Base-by-base conservation (phyloP, 345 rosid genomes). In the Syzygium jambos region DNA sequence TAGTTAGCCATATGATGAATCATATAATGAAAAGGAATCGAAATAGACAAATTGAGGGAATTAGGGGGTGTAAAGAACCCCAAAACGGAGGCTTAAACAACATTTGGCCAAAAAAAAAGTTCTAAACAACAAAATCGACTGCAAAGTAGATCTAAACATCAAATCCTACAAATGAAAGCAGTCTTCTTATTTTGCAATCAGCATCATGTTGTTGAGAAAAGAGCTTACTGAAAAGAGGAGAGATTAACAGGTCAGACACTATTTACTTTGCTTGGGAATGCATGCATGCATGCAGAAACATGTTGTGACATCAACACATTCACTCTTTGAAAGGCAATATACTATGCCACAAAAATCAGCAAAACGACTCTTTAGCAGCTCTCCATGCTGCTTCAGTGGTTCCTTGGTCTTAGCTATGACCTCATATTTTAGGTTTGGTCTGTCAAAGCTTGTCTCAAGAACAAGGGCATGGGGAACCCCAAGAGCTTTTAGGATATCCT, bases 401-500 rank as follows among this genome's bases (percentile, higher is more conserved):
- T 93, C 96, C 92, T 95, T 96, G 85, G 91, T 92, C 91, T 97
- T 97, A 84, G 89, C 94, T 85, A 94, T 92, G 89, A 96, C 98
- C 92, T 97, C 97, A 78, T 97, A 97, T 88, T 92, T 96, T 86
- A 97, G 90, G 88, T 97, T 97, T 87, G 94, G 95, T 92, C 98
- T 95, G 89, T 96, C 98, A 91, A 97, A 96, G 92, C 98, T 96
- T 89, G 95, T 96, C 92, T 97, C 95, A 23, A 97, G 94, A 87
- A 96, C 94, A 85, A 92, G 90, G 90, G 98, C 98, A 92, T 84
- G 89, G 34, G 96, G 95, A 88, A 97, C 95, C 91, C 94, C 93
- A 88, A 96, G 89, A 80, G 94, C 92, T 90, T 91, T 93, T 78
- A 96, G 90, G 84, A 96, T 96, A 87, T 96, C 99, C 99, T 95